Percentiles rank a stretch among this genome's conserved stretches.
phyloP scores from a whole-genome alignment of 2,329 filamentous ascomycete species.

The Hymenoscyphus fraxineus region DNA sequence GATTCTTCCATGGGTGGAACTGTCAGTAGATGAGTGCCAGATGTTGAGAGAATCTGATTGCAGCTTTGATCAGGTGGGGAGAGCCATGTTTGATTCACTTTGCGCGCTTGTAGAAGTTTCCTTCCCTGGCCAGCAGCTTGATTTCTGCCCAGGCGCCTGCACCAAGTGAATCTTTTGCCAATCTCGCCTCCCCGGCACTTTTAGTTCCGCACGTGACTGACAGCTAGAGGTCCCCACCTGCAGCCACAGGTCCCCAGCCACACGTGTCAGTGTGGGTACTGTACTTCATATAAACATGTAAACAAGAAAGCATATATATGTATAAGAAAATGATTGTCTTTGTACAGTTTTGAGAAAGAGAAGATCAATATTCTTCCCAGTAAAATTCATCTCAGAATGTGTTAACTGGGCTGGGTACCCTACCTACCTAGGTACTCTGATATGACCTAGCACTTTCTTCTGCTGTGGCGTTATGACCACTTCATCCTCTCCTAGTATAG shows the following conservation, averaged over 20 bases:
- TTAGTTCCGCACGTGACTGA: neutral
- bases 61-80: neutral
- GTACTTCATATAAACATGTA: too few relatives aligned
- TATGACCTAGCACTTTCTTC: neutral
- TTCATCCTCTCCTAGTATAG: neutral
- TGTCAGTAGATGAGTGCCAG: neutral
- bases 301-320: too few relatives aligned
- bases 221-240: too few relatives aligned
- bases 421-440: neutral
- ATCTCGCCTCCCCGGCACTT: neutral
- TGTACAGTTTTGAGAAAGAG: too few relatives aligned
- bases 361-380: too few relatives aligned
- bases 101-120: neutral
- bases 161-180: neutral
- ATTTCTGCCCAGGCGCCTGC: neutral
- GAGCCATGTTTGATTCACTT: conserved; percentile 5
- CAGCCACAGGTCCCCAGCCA: too few relatives aligned
- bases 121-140: neutral
- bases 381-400: too few relatives aligned
- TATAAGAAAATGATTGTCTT: too few relatives aligned
- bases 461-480: neutral
- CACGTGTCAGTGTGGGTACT: too few relatives aligned
- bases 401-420: too few relatives aligned
- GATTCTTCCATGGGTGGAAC: conserved; percentile 8
- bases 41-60: neutral